Evolutionary conservation across 306 rosid species (phyloP).

Genomic region (Vigna trinervia): DNA sequence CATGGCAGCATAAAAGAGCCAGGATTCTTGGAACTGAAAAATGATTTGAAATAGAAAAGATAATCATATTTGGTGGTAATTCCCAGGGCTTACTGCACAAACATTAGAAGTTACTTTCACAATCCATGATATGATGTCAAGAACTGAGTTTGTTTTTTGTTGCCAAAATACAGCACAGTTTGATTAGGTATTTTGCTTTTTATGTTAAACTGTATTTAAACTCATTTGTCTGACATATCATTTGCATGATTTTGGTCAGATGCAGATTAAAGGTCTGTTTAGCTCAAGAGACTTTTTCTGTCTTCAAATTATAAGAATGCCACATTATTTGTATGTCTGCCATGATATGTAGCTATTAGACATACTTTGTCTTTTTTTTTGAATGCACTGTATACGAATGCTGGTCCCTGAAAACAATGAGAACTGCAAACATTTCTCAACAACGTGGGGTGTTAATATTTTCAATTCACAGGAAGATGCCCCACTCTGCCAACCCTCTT

Average conservation of each 20-base stretch:
- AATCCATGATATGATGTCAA: slow-evolving; percentile 17
- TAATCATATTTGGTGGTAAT: background rate
- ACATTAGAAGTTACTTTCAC: slow-evolving; percentile 6
- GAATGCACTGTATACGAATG: background rate
- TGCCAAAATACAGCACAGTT: slow-evolving; percentile 13
- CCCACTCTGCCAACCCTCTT: background rate
- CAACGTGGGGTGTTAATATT: background rate
- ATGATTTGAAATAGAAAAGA: background rate
- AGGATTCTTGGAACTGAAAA: slow-evolving; percentile 1
- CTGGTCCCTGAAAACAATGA: background rate
- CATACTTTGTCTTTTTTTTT: background rate
- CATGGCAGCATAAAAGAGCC: background rate
- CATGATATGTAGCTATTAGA: background rate
- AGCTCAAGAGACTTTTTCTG: background rate
- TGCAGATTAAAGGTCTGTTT: background rate
- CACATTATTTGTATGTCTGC: background rate
- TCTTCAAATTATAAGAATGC: background rate
- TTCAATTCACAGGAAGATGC: background rate
- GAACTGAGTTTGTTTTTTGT: slow-evolving; percentile 23
- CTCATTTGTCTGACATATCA: background rate
- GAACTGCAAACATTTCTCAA: background rate
- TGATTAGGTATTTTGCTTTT: slow-evolving; percentile 4
- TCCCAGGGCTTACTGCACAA: background rate
- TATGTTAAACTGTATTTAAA: background rate
- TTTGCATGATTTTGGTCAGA: slow-evolving; percentile 3